Conservation (phyloP, 352 stramenopile genomes). For the Aphanomyces euteiches region DNA sequence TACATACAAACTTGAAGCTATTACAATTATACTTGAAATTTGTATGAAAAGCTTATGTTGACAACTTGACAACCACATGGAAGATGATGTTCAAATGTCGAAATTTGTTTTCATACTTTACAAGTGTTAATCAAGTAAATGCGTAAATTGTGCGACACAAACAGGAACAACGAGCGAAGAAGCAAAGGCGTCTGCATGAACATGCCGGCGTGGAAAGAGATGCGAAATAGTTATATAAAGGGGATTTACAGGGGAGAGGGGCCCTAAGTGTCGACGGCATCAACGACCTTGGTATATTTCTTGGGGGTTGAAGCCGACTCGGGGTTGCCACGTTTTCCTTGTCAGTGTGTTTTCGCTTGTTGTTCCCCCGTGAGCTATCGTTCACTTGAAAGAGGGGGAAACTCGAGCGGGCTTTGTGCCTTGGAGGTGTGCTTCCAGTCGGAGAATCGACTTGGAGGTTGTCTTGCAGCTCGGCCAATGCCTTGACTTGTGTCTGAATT, state of each 20-base stretch:
- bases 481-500: no score
- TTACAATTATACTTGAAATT: constrained; percentile 1
- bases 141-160: neutral
- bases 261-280: no score
- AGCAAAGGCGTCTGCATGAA: neutral
- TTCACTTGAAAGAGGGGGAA: neutral
- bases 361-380: neutral
- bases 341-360: constrained; percentile 12
- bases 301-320: constrained; percentile 25
- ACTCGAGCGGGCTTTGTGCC: no score
- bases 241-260: neutral
- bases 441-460: no score
- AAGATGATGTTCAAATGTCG: neutral
- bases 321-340: neutral
- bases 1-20: neutral
- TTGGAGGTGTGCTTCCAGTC: no score
- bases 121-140: neutral
- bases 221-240: neutral
- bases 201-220: neutral
- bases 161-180: neutral
- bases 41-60: neutral
- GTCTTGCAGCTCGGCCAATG: no score
- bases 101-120: neutral
- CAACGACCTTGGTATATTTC: constrained; percentile 23
- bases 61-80: neutral